These are phyloP conservation scores for Chalaropsis thielavioides DNA, from an alignment of 2,329 filamentous ascomycete species.

Conservation along the genomic window DNA sequence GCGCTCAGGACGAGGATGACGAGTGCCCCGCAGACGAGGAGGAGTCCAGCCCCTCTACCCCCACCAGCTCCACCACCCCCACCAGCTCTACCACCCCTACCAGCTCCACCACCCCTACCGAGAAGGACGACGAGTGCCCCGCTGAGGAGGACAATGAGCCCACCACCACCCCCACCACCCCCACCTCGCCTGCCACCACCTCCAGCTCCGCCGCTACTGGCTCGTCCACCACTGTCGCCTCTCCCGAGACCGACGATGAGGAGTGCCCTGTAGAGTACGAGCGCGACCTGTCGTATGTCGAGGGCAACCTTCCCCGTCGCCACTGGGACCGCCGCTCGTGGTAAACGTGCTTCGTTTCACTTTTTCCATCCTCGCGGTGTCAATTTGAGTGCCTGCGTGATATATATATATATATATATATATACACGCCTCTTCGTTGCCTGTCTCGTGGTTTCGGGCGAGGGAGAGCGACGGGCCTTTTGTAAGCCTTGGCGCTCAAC, in stretches of 20 bases:
- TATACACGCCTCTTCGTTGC: not conserved
- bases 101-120: not conserved
- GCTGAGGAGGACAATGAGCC: not conserved
- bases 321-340: constrained; percentile 17
- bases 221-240: not conserved
- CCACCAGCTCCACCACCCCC: not conserved
- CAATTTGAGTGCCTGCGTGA: not conserved
- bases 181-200: not conserved
- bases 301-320: constrained; percentile 5
- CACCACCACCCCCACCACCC: constrained; percentile 6
- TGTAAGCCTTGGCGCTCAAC: not conserved
- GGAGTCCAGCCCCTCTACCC: not conserved
- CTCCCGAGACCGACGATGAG: not conserved
- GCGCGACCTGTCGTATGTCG: constrained; percentile 11
- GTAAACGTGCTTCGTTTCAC: not conserved
- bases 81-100: not conserved
- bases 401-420: not conserved
- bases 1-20: not conserved
- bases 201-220: not conserved
- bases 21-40: constrained; percentile 7
- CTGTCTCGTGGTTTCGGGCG: not conserved
- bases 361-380: not conserved
- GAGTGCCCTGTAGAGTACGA: constrained; percentile 10
- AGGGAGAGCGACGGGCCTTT: not conserved
- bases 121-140: constrained; percentile 10